A percentile compares a stretch with the other conserved stretches of the same genome.
Evolutionary conservation across 2,329 filamentous ascomycete genomes (phyloP).

Genomic region (Onygenales sp.): DNA sequence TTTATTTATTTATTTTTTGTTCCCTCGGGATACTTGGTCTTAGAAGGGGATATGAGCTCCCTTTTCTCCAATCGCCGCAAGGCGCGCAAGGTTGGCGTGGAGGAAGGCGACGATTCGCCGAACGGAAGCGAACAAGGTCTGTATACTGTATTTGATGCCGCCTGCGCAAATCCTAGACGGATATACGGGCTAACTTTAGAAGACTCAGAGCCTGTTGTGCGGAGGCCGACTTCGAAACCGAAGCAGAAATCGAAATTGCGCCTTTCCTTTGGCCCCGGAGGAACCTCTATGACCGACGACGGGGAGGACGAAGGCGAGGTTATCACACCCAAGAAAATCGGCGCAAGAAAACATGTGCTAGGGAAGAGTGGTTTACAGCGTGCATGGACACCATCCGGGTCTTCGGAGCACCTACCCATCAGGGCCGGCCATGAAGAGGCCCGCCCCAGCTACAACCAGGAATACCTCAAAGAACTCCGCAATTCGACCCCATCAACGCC

Average conservation of each 20-base stretch:
- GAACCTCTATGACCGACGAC: slow-evolving; percentile 45
- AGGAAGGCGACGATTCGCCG: slow-evolving; percentile 51
- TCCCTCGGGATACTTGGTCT: background rate
- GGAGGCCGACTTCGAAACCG: slow-evolving; percentile 42
- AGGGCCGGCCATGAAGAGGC: slow-evolving; percentile 56
- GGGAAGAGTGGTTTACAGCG: slow-evolving; percentile 60
- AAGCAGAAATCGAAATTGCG: slow-evolving; percentile 67
- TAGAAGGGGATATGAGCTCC: slow-evolving; percentile 43
- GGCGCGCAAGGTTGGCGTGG: slow-evolving; percentile 66
- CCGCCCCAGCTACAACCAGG: slow-evolving; percentile 72
- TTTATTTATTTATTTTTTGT: background rate
- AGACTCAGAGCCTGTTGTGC: slow-evolving; percentile 42
- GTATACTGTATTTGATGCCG: slow-evolving; percentile 15
- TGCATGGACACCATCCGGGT: slow-evolving; percentile 35
- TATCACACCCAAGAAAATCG: slow-evolving; percentile 54
- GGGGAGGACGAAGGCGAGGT: slow-evolving; percentile 46
- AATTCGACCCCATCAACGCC: slow-evolving; percentile 79
- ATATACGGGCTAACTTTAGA: slow-evolving; percentile 24
- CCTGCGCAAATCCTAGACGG: slow-evolving; percentile 17
- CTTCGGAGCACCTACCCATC: slow-evolving; percentile 46
- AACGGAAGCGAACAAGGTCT: slow-evolving; percentile 31
- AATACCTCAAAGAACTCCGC: slow-evolving; percentile 76
- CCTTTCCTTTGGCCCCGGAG: slow-evolving; percentile 64
- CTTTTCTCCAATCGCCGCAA: slow-evolving; percentile 52
- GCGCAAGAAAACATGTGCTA: slow-evolving; percentile 53